Base-by-base conservation (phyloP, 1,139 yeast species). In the Magnusiomyces paraingens region DNA sequence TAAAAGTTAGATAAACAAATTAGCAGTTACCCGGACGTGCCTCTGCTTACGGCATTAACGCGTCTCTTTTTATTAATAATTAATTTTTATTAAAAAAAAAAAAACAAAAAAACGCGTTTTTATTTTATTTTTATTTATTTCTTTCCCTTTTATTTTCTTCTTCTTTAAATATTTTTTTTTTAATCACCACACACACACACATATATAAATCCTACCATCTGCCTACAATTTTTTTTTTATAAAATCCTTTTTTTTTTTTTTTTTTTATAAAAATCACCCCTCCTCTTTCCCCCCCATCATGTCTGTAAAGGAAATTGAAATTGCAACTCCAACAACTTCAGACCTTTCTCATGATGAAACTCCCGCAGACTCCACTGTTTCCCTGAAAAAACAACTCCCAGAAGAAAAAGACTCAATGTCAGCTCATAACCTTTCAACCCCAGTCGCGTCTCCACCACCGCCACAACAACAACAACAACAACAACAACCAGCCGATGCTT, bases 401-500 rank as follows among this genome's bases (percentile, higher is more conserved):
- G 36, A 47, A 38, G 18, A 20, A 6, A 43, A 21, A 20, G n/a
- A n/a, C 8, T 5, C 38, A 47, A 47, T 47, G 50, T 36, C 50
- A 2, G 20, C 43, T 4, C 41, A 36, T 20, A 47, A 18, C 20
- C 29, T 49, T 12, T 49, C 51, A 11, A 41, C 51, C 15, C 51
- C 51, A n/a, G 40, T 49, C 20, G 35, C 51, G 12, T 49, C 51
- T 12, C 51, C 51, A 10, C 47, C 47, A 15, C 17, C 22, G 38
- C 21, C 47, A 20, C 32, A 44, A 22, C 22, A 26, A 26, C 17
- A 14, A 3, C 21, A 22, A n/a, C 21, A 10, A 20, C 17, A n/a
- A 17, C 43, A 12, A 18, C 43, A n/a, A 40, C 43, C 15, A n/a
- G n/a, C n/a, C n/a, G n/a, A n/a, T n/a, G 8, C 32, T 26, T 5